phyloP scores from a whole-genome alignment of 306 rosid genomes.

The Purshia tridentata region DNA sequence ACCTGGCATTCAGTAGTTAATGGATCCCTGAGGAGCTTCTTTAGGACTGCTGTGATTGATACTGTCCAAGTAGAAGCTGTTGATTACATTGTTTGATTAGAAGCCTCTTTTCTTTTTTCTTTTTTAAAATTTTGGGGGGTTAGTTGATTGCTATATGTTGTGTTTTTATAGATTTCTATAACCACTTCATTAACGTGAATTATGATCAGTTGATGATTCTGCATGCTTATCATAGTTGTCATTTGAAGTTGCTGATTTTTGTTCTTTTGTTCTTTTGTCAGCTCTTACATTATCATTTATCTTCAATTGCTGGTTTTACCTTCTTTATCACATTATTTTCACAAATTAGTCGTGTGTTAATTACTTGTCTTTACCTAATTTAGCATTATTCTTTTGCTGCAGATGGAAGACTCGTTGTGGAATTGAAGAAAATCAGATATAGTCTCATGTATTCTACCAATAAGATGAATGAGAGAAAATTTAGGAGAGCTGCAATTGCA shows the following conservation, averaged over 20 bases:
- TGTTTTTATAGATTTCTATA: constrained; percentile 21
- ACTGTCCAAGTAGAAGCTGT: background rate
- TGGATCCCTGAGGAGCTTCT: background rate
- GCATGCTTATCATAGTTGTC: constrained; percentile 6
- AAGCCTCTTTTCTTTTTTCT: background rate
- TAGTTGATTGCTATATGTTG: constrained; percentile 16
- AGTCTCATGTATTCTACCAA: background rate
- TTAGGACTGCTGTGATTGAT: background rate
- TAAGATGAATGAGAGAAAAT: no score
- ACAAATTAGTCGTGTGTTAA: background rate
- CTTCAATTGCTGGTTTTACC: constrained; percentile 10
- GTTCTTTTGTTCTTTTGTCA: background rate
- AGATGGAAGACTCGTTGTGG: constrained; percentile 32
- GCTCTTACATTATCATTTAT: constrained; percentile 1
- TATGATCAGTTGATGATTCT: background rate
- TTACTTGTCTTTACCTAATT: constrained; percentile 28
- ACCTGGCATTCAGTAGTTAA: background rate
- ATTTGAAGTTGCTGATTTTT: constrained; percentile 6
- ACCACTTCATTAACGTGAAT: constrained; percentile 3
- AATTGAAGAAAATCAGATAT: background rate
- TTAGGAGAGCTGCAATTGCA: no score
- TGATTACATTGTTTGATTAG: background rate
- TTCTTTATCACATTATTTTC: background rate
- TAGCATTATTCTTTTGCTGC: constrained; percentile 35
- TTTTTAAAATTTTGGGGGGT: background rate